Conservation (phyloP, 345 rosid genomes). For the Lepidium africanum region DNA sequence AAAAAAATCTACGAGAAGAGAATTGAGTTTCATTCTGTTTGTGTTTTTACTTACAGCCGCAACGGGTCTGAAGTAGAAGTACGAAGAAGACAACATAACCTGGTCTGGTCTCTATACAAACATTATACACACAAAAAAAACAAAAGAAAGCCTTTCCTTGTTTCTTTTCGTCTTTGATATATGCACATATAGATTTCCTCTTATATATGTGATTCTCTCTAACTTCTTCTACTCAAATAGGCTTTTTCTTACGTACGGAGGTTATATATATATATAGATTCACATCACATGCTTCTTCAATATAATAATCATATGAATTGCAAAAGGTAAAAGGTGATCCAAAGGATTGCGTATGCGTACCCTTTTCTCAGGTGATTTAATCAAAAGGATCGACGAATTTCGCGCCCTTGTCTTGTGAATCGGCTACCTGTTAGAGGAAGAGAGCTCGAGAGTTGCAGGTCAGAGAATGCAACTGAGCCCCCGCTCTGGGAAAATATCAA, state of each 20-base stretch:
- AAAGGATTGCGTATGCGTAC: slow-evolving; percentile 18
- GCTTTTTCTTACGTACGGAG: not conserved
- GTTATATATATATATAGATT: not conserved
- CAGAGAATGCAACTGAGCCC: slow-evolving; percentile 53
- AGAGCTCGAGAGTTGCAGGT: slow-evolving; percentile 64
- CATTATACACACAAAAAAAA: slow-evolving; percentile 4
- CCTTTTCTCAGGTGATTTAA: slow-evolving; percentile 5
- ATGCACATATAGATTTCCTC: slow-evolving; percentile 21
- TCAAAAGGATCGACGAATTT: slow-evolving; percentile 67
- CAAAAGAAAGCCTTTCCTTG: not conserved
- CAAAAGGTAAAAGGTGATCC: slow-evolving; percentile 22
- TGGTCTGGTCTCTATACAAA: slow-evolving; percentile 22
- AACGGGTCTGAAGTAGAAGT: slow-evolving; percentile 9
- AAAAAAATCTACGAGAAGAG: slow-evolving; percentile 1
- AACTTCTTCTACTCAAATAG: slow-evolving; percentile 9
- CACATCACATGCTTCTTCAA: slow-evolving; percentile 20
- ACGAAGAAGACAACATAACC: slow-evolving; percentile 14
- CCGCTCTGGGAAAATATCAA: slow-evolving; percentile 57
- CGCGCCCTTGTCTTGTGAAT: slow-evolving; percentile 58
- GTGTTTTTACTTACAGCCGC: not conserved
- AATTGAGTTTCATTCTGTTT: not conserved
- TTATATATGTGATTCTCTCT: slow-evolving; percentile 21
- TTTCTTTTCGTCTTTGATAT: not conserved
- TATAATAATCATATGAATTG: slow-evolving; percentile 20
- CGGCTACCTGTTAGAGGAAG: slow-evolving; percentile 62